These are phyloP conservation scores for Aurinia saxatilis DNA, from an alignment of 345 rosid species.

Conservation along the genomic window DNA sequence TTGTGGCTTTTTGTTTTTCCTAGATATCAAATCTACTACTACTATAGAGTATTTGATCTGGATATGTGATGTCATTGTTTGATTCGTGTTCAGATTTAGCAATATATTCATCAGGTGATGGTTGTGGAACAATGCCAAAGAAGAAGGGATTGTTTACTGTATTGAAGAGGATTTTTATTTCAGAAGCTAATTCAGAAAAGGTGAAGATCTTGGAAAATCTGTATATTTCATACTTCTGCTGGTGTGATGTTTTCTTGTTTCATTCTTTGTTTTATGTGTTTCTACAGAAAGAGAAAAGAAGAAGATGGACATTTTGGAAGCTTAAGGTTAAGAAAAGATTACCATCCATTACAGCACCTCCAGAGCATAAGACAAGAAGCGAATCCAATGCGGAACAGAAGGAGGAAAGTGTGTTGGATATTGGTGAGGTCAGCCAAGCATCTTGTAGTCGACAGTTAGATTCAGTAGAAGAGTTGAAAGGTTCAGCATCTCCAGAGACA, in stretches of 20 bases:
- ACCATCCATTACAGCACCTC: constrained; percentile 47
- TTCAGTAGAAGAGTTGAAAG: constrained; percentile 26
- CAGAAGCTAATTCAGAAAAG: constrained; percentile 60
- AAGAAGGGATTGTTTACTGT: constrained; percentile 66
- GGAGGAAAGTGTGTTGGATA: constrained; percentile 36
- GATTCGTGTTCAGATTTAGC: constrained; percentile 4
- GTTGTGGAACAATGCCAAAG: constrained; percentile 54
- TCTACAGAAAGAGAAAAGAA: constrained; percentile 51
- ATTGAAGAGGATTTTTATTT: constrained; percentile 58
- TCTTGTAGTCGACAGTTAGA: constrained; percentile 27
- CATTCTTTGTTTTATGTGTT: neutral
- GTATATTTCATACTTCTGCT: neutral
- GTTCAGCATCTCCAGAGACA: constrained; percentile 14
- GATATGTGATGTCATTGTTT: constrained; percentile 7
- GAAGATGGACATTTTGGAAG: constrained; percentile 70
- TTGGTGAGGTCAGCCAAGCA: constrained; percentile 46
- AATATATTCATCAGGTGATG: constrained; percentile 10
- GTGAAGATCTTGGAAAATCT: constrained; percentile 22
- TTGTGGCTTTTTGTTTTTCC: neutral
- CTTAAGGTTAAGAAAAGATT: constrained; percentile 36
- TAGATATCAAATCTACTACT: neutral
- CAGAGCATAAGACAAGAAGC: constrained; percentile 32
- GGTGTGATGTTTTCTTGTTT: neutral
- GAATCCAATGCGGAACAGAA: constrained; percentile 39
- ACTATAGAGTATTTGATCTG: constrained; percentile 9